Evolutionary conservation across 192 early-diverging fungal species (phyloP).

Genomic region (Coemansia sp.): DNA sequence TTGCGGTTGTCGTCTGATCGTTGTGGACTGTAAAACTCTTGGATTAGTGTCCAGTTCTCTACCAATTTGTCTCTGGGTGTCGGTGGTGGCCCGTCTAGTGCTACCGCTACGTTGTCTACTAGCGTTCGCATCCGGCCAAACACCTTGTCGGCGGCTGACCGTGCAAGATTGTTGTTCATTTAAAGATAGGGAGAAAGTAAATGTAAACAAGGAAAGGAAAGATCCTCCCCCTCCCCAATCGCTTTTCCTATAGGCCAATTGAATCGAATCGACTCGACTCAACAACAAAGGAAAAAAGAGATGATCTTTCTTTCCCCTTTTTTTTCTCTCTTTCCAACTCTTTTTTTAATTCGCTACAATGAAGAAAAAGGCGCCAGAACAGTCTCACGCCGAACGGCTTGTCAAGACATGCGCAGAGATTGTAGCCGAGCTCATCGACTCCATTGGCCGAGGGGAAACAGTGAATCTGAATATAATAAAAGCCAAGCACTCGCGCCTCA

Average conservation of each 20-base stretch:
- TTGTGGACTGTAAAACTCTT: slow-evolving; percentile 32
- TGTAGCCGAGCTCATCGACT: slow-evolving; percentile 79
- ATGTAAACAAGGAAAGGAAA: background rate
- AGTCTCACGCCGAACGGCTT: slow-evolving; percentile 65
- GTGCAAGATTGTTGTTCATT: slow-evolving; percentile 7
- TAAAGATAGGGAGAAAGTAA: no score
- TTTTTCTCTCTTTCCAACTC: background rate
- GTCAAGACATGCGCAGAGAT: slow-evolving; percentile 87
- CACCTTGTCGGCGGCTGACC: slow-evolving; percentile 6
- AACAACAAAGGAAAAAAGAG: background rate
- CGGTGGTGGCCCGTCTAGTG: slow-evolving; percentile 27
- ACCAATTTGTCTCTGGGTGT: slow-evolving; percentile 33
- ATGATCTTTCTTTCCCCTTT: background rate
- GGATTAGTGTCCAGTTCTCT: slow-evolving; percentile 45
- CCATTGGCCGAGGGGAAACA: slow-evolving; percentile 62
- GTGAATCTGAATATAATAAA: slow-evolving; percentile 89
- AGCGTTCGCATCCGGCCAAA: slow-evolving; percentile 23
- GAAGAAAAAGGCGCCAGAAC: slow-evolving; percentile 44
- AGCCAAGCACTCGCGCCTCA: slow-evolving; percentile 64
- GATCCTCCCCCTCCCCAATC: no score
- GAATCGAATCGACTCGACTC: no score
- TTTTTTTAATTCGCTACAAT: slow-evolving; percentile 3
- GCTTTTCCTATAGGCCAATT: background rate
- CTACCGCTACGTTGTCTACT: slow-evolving; percentile 34
- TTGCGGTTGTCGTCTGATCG: slow-evolving; percentile 20